These are phyloP conservation scores for Candida maltosa DNA, from an alignment of 805 yeast species.

Conservation along the genomic window DNA sequence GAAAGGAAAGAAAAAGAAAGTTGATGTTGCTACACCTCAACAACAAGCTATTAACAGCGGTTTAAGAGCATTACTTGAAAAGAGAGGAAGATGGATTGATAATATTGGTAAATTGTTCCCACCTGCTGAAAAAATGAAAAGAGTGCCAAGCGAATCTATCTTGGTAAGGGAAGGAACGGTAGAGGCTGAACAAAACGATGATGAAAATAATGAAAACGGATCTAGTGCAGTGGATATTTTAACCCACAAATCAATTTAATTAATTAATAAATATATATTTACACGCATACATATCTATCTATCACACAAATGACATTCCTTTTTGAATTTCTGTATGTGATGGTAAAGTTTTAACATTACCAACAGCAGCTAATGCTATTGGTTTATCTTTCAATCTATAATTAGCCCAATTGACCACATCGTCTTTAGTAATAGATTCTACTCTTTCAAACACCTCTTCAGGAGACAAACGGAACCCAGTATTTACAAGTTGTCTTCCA, in stretches of 20 bases:
- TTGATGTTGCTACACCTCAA: slow-evolving; percentile 33
- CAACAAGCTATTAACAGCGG: slow-evolving; percentile 78
- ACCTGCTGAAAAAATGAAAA: slow-evolving; percentile 64
- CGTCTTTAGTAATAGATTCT: slow-evolving; percentile 71
- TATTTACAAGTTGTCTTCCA: slow-evolving; percentile 94
- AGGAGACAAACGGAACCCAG: slow-evolving; percentile 75
- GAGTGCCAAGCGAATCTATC: slow-evolving; percentile 65
- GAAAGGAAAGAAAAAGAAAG: slow-evolving; percentile 63
- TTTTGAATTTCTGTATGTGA: slow-evolving; percentile 53
- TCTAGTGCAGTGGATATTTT: no score
- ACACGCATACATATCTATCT: slow-evolving; percentile 7
- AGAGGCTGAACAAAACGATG: slow-evolving; percentile 29
- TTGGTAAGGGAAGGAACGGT: slow-evolving; percentile 41
- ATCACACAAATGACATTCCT: slow-evolving; percentile 22
- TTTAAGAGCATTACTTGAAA: slow-evolving; percentile 74
- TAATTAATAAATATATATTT: not conserved
- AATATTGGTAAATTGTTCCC: slow-evolving; percentile 85
- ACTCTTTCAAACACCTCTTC: slow-evolving; percentile 74
- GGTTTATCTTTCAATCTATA: slow-evolving; percentile 75
- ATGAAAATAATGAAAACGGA: slow-evolving; percentile 6
- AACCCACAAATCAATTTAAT: no score
- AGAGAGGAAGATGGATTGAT: slow-evolving; percentile 82
- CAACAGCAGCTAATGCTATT: slow-evolving; percentile 87
- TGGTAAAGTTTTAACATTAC: slow-evolving; percentile 73
- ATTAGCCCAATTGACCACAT: slow-evolving; percentile 85